Base-by-base conservation (phyloP, 352 stramenopile genomes). In the Phytophthora sojae region DNA sequence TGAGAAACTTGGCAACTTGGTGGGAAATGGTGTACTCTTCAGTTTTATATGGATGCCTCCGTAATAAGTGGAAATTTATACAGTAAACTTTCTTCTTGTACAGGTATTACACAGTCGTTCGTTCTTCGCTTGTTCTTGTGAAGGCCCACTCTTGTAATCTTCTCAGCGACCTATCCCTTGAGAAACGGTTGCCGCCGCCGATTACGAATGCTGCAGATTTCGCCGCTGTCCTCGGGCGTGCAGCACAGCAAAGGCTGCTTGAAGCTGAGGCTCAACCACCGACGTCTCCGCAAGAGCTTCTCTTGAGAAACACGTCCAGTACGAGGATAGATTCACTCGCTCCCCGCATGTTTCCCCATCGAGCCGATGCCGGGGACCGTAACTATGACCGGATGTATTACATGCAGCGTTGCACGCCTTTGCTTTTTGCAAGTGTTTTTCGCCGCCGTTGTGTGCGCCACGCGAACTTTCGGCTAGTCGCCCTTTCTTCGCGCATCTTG, bases 401-500 rank as follows among this genome's bases (percentile, higher is more conserved):
- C 42, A 21, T 49, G 14, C 42, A 44, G 12, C 15, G 35, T 44
- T 44, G 35, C 35, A 42, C 9, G 5, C 15, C n/a, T 19, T 8
- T 17, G 15, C 42, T 9, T n/a, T 49, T 15, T 17, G 1, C 14
- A 23, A 49, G 42, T 23, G 42, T 49, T 49, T 49, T 49, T 49
- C 42, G 17, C 8, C 42, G 15, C 8, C 42, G 17, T 49, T 15
- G 42, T 49, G 42, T 49, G 42, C 15, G 42, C 42, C 42, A 49
- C 42, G 42, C 42, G 35, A 49, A 21, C 14, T 49, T 49, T 49
- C 42, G 11, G 42, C 42, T 49, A 49, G 42, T 49, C 17, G 53
- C 30, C 53, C 19, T 29, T 60, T 29, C 47, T 51, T 23, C 47
- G 47, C 47, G 47, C 9, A 6, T n/a, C 23, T 32, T 74, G 54